Evolutionary conservation across 495 filamentous ascomycete species (phyloP).

Genomic region (Penicillium cinerascens): DNA sequence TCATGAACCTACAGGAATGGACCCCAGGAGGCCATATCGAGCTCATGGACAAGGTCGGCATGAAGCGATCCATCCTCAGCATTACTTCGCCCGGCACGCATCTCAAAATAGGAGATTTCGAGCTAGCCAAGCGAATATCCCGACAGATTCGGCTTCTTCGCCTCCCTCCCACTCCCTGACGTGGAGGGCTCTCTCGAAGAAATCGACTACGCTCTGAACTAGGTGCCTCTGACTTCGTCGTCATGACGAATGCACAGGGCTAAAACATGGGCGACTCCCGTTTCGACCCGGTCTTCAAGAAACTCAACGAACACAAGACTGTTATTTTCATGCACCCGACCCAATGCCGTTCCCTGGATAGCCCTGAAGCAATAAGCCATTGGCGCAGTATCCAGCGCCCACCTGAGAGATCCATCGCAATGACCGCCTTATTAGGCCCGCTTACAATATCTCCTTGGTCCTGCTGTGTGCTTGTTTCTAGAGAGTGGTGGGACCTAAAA

Average conservation of each 20-base stretch:
- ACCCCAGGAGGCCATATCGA: background rate
- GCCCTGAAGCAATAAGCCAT: background rate
- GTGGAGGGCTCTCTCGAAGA: slow-evolving; percentile 4
- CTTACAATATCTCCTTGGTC: too few relatives aligned
- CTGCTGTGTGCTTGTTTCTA: too few relatives aligned
- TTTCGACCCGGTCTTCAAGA: slow-evolving; percentile 1
- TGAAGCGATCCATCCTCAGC: slow-evolving; percentile 1
- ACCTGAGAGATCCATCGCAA: too few relatives aligned
- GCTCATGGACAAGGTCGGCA: slow-evolving; percentile 4
- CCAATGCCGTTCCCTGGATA: slow-evolving; percentile 2
- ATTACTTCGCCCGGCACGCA: slow-evolving; percentile 3
- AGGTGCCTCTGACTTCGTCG: background rate
- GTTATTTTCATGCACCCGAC: slow-evolving; percentile 5
- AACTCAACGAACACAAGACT: background rate
- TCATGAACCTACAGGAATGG: background rate
- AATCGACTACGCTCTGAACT: slow-evolving; percentile 3
- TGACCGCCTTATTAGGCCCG: too few relatives aligned
- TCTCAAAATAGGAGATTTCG: background rate
- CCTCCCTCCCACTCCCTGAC: background rate
- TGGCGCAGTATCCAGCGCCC: slow-evolving; percentile 7
- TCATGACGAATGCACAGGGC: slow-evolving; percentile 1
- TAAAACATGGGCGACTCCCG: slow-evolving; percentile 4
- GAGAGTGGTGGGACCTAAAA: too few relatives aligned
- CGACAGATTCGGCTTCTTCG: slow-evolving; percentile 1
- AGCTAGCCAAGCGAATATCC: background rate